Evolutionary conservation across 208 protist genomes (phyloP), one percentile per base, ranked within the genome.

Genomic region (Acanthamoeba triangularis): DNA sequence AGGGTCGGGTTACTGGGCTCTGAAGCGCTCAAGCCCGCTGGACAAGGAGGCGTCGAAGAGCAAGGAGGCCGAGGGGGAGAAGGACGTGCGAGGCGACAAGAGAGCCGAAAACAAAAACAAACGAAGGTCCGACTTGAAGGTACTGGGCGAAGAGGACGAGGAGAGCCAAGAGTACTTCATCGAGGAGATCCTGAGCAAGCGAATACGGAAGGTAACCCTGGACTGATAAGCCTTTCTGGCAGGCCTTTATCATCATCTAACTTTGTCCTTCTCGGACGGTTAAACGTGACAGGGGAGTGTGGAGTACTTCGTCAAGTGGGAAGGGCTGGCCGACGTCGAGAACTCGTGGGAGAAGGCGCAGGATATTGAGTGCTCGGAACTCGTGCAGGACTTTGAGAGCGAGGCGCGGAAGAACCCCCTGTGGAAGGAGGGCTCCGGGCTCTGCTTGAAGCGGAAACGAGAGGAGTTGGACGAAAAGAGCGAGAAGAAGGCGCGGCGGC

Each of bases 301-400:
- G 52, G 61, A 93, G 44, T 93, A 93, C 41, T 76, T 76, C 7
- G 63, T 93, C 6, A 93, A 76, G 61, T 93, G 87, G 87, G 87
- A 93, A 56, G 87, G 87, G 2, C 63, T 69, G 33, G 54, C 87
- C 25, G 87, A 93, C 28, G 35, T 33, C 14, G 87, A 93, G 61
- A 93, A 93, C 87, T 93, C 87, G 61, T 93, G 87, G 87, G 87
- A 93, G 44, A 93, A 54, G 61, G 63, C 63, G 37, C 59, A 56
- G 87, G 87, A 93, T 30, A 28, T 93, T 6, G 63, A 93, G 28
- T 93, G 87, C 47, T 44, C 87, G 37, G 87, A 76, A 41, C 87
- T 93, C 87, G n/a, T 93, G 35, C 87, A 93, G 63, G 63, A 93
- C 61, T 93, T 93, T 76, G 87, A 93, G 47, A 69, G 87, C 25